Conservation (phyloP, 495 filamentous ascomycete species). For the Penicillium coprophilum region DNA sequence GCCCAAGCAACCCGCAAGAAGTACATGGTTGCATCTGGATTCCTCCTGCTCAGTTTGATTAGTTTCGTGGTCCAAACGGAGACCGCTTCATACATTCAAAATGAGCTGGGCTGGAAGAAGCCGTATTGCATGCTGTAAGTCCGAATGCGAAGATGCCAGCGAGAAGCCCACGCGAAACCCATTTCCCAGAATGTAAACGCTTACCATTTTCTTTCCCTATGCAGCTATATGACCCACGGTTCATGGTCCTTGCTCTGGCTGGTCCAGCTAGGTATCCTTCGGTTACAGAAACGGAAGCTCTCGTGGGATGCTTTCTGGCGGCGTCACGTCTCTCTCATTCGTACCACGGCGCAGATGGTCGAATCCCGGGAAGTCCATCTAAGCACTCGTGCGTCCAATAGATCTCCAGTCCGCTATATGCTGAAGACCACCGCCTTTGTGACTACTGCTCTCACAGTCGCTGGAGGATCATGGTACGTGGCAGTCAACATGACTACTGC, state of each 20-base stretch:
- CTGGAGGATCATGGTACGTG: slow-evolving; percentile 92
- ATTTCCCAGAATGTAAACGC: slow-evolving; percentile 14
- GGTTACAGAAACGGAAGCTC: slow-evolving; percentile 65
- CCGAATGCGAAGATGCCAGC: slow-evolving; percentile 6
- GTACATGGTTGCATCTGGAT: slow-evolving; percentile 82
- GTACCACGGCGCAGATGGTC: slow-evolving; percentile 85
- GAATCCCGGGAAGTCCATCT: slow-evolving; percentile 63
- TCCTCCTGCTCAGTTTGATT: slow-evolving; percentile 74
- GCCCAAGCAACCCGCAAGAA: slow-evolving; percentile 68
- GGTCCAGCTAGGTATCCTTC: slow-evolving; percentile 73
- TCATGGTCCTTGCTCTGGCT: slow-evolving; percentile 92
- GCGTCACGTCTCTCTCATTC: slow-evolving; percentile 69
- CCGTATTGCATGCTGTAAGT: slow-evolving; percentile 96
- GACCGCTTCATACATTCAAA: slow-evolving; percentile 89
- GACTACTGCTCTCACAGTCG: slow-evolving; percentile 83
- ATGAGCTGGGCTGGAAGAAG: slow-evolving; percentile 88
- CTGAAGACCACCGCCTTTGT: slow-evolving; percentile 74
- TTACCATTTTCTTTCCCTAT: slow-evolving; percentile 12
- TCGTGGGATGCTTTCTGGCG: slow-evolving; percentile 89
- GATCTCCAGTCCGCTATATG: slow-evolving; percentile 70
- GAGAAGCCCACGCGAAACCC: slow-evolving; percentile 1
- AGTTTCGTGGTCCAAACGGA: slow-evolving; percentile 90
- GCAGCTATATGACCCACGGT: slow-evolving; percentile 85
- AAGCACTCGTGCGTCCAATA: slow-evolving; percentile 44
- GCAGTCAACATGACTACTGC: slow-evolving; percentile 91